Percentiles rank a stretch among this genome's conserved stretches.
Evolutionary conservation across 139 green algal species (phyloP).

Genomic region (Raphidocelis subcapitata): DNA sequence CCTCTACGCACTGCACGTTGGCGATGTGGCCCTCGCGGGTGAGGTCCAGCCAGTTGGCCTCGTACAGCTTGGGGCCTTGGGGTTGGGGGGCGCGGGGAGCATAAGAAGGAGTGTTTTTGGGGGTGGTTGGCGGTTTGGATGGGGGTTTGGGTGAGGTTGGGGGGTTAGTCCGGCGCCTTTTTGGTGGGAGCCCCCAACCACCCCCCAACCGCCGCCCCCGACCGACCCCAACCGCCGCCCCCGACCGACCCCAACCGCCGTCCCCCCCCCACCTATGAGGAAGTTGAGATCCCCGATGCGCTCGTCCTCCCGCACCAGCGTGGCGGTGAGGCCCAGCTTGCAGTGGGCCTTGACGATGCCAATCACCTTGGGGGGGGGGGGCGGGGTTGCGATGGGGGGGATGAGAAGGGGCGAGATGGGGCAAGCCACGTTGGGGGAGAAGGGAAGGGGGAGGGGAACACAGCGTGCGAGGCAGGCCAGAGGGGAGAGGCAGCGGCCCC

Average conservation of each 20-base stretch:
- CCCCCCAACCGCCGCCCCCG: too few relatives aligned
- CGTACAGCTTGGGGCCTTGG: conserved; percentile 94
- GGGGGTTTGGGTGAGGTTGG: neutral
- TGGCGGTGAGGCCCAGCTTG: conserved; percentile 98
- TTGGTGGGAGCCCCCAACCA: neutral
- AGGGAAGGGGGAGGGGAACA: neutral
- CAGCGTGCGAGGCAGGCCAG: too few relatives aligned
- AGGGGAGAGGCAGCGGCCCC: too few relatives aligned
- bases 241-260: too few relatives aligned
- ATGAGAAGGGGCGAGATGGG: too few relatives aligned
- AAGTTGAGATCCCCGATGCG: conserved; percentile 98
- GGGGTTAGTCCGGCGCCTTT: neutral
- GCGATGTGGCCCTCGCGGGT: conserved; percentile 94
- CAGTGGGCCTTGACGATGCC: conserved; percentile 93
- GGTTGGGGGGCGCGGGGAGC: neutral
- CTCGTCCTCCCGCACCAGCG: conserved; percentile 96
- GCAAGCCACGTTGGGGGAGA: neutral
- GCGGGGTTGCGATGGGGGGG: too few relatives aligned
- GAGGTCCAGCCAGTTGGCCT: conserved; percentile 99
- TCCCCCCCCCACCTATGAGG: conserved; percentile 91
- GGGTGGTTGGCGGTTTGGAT: neutral
- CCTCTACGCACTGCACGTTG: conserved; percentile 97
- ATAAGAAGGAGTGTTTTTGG: neutral
- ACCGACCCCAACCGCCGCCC: too few relatives aligned
- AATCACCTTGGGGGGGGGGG: conserved; percentile 64